Conservation (phyloP, 139 green algal genomes). For the Chlorella sp. region DNA sequence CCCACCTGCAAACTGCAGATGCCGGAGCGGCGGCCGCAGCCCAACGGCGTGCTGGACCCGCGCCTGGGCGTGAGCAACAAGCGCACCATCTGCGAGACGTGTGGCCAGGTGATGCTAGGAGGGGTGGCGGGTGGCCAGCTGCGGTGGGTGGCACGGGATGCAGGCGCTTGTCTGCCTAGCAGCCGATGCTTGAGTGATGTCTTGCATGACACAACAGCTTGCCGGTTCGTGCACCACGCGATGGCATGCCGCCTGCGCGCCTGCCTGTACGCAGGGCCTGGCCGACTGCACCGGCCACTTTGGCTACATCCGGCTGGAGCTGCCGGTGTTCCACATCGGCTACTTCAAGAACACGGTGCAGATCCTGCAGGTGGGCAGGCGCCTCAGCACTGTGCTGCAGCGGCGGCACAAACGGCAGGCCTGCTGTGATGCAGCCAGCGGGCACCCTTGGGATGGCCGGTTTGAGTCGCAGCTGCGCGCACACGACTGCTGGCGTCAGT, state of each 20-base stretch:
- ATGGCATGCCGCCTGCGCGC: background rate
- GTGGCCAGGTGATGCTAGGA: slow-evolving; percentile 70
- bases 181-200: too few species aligned
- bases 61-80: slow-evolving; percentile 90
- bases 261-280: slow-evolving; percentile 50
- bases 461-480: too few species aligned
- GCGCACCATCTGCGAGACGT: slow-evolving; percentile 88
- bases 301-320: slow-evolving; percentile 95
- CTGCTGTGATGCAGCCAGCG: too few species aligned
- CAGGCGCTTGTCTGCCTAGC: too few species aligned
- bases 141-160: too few species aligned
- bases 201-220: too few species aligned
- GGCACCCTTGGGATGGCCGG: too few species aligned
- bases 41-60: slow-evolving; percentile 89
- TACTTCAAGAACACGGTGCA: slow-evolving; percentile 94
- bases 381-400: too few species aligned
- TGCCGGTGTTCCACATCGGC: slow-evolving; percentile 99
- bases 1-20: slow-evolving; percentile 60
- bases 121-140: too few species aligned
- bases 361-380: slow-evolving; percentile 71
- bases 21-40: slow-evolving; percentile 83
- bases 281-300: slow-evolving; percentile 97
- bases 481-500: too few species aligned
- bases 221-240: too few species aligned
- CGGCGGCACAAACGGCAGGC: too few species aligned